Percentiles rank a stretch among this genome's conserved stretches.
Evolutionary conservation across 2,329 filamentous ascomycete genomes (phyloP).

Genomic region (Diaporthe vaccinii): DNA sequence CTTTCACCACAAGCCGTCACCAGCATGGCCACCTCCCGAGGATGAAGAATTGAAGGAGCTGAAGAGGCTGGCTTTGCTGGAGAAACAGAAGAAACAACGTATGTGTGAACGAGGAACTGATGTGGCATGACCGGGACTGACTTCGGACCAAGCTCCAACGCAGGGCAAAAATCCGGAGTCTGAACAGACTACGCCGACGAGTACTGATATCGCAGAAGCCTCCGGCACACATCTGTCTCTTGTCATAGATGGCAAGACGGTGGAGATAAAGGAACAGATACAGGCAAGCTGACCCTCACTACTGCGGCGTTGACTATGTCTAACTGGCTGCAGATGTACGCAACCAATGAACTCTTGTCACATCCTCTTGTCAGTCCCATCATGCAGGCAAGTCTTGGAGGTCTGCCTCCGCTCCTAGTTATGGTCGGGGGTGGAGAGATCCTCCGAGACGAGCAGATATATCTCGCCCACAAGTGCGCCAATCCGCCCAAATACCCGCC

Average conservation of each 20-base stretch:
- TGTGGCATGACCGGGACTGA: constrained; percentile 50
- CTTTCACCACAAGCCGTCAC: constrained; percentile 90
- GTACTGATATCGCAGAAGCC: constrained; percentile 43
- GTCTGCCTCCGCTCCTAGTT: constrained; percentile 88
- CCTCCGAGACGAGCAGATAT: constrained; percentile 94
- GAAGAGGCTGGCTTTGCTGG: constrained; percentile 59
- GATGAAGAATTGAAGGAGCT: constrained; percentile 76
- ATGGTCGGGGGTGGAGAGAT: constrained; percentile 91
- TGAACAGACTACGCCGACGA: constrained; percentile 29
- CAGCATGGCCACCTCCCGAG: constrained; percentile 93
- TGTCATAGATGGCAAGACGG: constrained; percentile 76
- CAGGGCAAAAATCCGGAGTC: constrained; percentile 21
- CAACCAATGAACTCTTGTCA: constrained; percentile 85
- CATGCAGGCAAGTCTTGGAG: constrained; percentile 89
- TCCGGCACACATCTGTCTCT: constrained; percentile 66
- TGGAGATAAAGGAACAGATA: constrained; percentile 90
- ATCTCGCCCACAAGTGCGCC: constrained; percentile 93
- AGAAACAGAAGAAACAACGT: constrained; percentile 54
- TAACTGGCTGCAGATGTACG: constrained; percentile 67
- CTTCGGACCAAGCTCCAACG: constrained; percentile 31
- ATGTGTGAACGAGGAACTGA: background rate
- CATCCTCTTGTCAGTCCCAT: constrained; percentile 93
- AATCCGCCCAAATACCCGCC: constrained; percentile 84
- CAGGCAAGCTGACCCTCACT: constrained; percentile 68
- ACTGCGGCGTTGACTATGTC: constrained; percentile 34